Conservation (phyloP, 441 rosid genomes). For the Gossypium trilobum region DNA sequence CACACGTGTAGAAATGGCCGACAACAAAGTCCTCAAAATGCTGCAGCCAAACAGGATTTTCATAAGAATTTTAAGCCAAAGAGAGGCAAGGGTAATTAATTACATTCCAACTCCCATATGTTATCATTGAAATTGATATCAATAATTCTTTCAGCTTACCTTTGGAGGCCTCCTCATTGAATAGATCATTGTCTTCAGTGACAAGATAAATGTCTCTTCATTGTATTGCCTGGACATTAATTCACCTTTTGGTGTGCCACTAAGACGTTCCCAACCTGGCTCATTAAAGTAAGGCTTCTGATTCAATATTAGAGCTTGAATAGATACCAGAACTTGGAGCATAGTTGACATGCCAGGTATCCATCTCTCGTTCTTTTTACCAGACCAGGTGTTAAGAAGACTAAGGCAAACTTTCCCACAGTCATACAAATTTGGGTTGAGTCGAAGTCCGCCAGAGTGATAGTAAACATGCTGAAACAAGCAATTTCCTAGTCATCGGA, state of each 20-base stretch:
- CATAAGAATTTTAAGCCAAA: not conserved
- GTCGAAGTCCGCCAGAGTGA: constrained; percentile 71
- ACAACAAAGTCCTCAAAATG: constrained; percentile 62
- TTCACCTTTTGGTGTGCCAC: constrained; percentile 44
- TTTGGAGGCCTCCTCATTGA: constrained; percentile 62
- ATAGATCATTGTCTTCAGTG: constrained; percentile 64
- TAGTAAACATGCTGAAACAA: constrained; percentile 52
- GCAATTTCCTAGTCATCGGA: constrained; percentile 20
- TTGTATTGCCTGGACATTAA: constrained; percentile 42
- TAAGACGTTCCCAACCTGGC: constrained; percentile 49
- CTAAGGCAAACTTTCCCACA: constrained; percentile 85
- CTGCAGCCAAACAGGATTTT: constrained; percentile 31
- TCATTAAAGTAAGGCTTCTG: constrained; percentile 76
- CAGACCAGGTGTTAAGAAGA: constrained; percentile 86
- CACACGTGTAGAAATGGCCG: constrained; percentile 64
- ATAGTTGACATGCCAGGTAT: constrained; percentile 60
- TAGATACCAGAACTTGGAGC: constrained; percentile 83
- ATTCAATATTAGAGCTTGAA: constrained; percentile 82
- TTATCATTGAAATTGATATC: too few species aligned
- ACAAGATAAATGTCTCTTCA: constrained; percentile 49
- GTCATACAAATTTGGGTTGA: constrained; percentile 70
- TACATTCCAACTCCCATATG: not conserved
- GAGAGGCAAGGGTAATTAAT: not conserved
- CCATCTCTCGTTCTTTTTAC: constrained; percentile 67
- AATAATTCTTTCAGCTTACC: constrained; percentile 30